Evolutionary conservation across 2,329 filamentous ascomycete genomes (phyloP).

Genomic region (Saccharata proteae): DNA sequence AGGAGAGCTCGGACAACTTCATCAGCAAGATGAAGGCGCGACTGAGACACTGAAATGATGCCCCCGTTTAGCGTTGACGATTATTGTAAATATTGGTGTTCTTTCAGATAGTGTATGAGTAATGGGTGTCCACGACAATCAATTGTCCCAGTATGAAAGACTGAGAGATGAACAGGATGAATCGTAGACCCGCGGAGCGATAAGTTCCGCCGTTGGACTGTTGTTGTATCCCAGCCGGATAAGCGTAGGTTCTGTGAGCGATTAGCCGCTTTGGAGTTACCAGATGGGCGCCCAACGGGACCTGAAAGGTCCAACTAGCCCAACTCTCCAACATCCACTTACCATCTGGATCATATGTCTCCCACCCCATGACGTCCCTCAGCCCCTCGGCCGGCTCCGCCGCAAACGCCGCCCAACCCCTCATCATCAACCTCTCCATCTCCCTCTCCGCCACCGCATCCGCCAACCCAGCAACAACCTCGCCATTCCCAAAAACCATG

Average conservation of each 20-base stretch:
- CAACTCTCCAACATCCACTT: no score
- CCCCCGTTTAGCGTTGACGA: no score
- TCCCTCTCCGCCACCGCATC: conserved; percentile 16
- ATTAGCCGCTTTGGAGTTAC: no score
- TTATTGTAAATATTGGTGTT: no score
- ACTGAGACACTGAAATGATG: no score
- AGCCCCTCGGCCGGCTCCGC: conserved; percentile 19
- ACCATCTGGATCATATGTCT: conserved; percentile 12
- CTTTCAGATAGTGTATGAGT: no score
- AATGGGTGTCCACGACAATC: neutral
- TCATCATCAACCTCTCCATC: conserved; percentile 21
- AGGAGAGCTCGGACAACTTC: conserved; percentile 8
- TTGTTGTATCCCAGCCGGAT: conserved; percentile 15
- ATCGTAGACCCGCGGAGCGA: conserved; percentile 14
- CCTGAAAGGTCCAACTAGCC: no score
- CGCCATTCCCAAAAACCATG: conserved; percentile 22
- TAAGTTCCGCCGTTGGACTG: conserved; percentile 12
- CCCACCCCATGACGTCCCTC: conserved; percentile 23
- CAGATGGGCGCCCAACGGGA: no score
- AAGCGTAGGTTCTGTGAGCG: conserved; percentile 13
- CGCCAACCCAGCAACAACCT: conserved; percentile 14
- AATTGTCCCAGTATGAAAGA: neutral
- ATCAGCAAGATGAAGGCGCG: conserved; percentile 6
- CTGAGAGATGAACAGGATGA: conserved; percentile 11
- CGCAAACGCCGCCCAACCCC: conserved; percentile 23